phyloP scores from a whole-genome alignment of 2,329 filamentous ascomycete species.

The Ophiocordyceps robertsii region DNA sequence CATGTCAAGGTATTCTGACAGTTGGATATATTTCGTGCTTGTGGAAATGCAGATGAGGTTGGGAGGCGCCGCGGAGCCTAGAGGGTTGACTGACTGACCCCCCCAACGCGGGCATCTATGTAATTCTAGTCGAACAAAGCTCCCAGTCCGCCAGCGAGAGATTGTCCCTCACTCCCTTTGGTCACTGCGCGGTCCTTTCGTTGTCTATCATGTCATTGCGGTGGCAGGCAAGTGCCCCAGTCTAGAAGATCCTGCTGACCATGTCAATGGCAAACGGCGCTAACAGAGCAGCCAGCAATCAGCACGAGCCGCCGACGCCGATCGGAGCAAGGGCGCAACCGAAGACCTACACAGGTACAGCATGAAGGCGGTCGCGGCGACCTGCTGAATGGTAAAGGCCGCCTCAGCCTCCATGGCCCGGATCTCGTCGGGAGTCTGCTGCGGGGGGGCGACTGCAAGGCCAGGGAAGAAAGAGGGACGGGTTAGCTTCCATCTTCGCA shows the following conservation, averaged over 20 bases:
- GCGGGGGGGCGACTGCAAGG: slow-evolving; percentile 49
- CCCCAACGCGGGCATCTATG: too few species aligned
- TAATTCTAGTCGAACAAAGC: too few species aligned
- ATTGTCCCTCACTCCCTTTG: too few species aligned
- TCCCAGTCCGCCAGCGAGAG: too few species aligned
- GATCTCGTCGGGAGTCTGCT: slow-evolving; percentile 57
- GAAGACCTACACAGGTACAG: slow-evolving; percentile 57
- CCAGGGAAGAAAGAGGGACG: not conserved
- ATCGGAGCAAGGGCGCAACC: not conserved
- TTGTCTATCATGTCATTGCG: not conserved
- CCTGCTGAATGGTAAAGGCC: slow-evolving; percentile 51
- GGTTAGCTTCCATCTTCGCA: slow-evolving; percentile 7
- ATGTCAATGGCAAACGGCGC: slow-evolving; percentile 47
- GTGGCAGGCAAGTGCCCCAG: not conserved
- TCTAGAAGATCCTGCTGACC: slow-evolving; percentile 28
- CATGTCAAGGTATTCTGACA: too few species aligned
- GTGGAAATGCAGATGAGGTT: too few species aligned
- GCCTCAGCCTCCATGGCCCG: slow-evolving; percentile 56
- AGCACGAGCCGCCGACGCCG: not conserved
- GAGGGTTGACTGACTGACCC: too few species aligned
- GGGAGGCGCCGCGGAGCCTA: too few species aligned
- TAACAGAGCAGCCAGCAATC: slow-evolving; percentile 13
- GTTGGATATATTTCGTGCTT: too few species aligned
- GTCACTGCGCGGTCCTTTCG: not conserved
- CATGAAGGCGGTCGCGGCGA: slow-evolving; percentile 49